These are phyloP conservation scores for Esteya vermicola DNA, from an alignment of 2,329 filamentous ascomycete genomes.

Conservation along the genomic window DNA sequence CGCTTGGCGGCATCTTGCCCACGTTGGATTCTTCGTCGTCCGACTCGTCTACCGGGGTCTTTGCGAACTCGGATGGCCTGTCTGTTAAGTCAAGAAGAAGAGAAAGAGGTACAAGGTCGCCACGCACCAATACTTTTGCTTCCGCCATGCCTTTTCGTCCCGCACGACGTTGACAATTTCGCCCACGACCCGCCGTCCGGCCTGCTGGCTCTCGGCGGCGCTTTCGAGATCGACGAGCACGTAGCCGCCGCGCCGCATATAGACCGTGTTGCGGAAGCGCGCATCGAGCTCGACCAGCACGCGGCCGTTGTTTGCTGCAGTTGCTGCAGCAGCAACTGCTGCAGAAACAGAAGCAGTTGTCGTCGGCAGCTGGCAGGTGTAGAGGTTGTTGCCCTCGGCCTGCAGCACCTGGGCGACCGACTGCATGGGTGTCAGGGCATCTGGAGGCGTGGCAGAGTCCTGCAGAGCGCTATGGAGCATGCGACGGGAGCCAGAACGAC, in stretches of 20 bases:
- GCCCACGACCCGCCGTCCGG: slow-evolving; percentile 66
- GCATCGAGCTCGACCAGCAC: slow-evolving; percentile 66
- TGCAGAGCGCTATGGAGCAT: slow-evolving; percentile 65
- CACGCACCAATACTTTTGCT: slow-evolving; percentile 67
- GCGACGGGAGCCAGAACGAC: slow-evolving; percentile 61
- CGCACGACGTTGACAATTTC: slow-evolving; percentile 89
- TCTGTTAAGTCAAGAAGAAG: background rate
- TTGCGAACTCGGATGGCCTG: slow-evolving; percentile 71
- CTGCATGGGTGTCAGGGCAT: slow-evolving; percentile 44
- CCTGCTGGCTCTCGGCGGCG: slow-evolving; percentile 45
- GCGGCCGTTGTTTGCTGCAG: background rate
- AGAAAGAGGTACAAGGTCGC: background rate
- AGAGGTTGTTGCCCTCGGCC: slow-evolving; percentile 80
- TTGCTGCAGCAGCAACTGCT: background rate
- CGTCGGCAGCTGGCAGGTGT: slow-evolving; percentile 56
- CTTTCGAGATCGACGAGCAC: slow-evolving; percentile 55
- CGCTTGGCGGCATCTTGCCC: slow-evolving; percentile 73
- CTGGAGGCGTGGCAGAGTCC: slow-evolving; percentile 47
- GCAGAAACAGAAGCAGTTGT: slow-evolving; percentile 22
- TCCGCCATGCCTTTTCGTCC: slow-evolving; percentile 85
- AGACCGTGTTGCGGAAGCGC: slow-evolving; percentile 81
- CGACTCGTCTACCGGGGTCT: slow-evolving; percentile 30
- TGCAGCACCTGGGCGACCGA: slow-evolving; percentile 65
- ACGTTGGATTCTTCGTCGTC: slow-evolving; percentile 62
- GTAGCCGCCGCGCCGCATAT: slow-evolving; percentile 80